Base-by-base conservation (phyloP, 495 filamentous ascomycete genomes). In the Immersiella caudata region DNA sequence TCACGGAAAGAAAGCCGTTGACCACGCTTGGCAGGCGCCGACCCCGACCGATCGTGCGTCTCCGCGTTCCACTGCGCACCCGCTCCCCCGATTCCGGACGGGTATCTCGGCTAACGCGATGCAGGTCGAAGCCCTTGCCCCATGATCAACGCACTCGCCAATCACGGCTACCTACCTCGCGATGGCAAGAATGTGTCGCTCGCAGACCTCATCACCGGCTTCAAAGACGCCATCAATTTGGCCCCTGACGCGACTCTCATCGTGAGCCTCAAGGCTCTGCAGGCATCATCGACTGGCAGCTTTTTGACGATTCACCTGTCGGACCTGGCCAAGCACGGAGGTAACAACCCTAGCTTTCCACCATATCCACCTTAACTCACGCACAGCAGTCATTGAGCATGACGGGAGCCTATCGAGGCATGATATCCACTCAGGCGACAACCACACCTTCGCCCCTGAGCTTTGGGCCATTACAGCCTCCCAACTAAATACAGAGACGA, bases 91-190 rank as follows among this genome's bases (percentile, higher is more conserved):
- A 33, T 33, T 6, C 11, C 36, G 52, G 21, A 21, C 66, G 11
- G 46, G 1, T 2, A 0, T 35, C 60, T 49, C 25, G 5, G 27
- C 46, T 33, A 56, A 3, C n/a, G 12, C 46, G 12, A 58, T 22
- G 6, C 33, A 74, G 72, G 46, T 49, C 68, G 83, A 52, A 73
- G 76, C 66, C 75, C 83, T 58, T 83, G 86, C 63, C 86, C 86
- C 0, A 84, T 82, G 64, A 73, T 88, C 22, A 87, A 88, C 69
- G 77, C 82, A 16, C 76, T 87, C 46, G 85, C 86, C 1, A 88
- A 88, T 75, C 85, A 87, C 71, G 79, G 77, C 60, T 87, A 85
- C 66, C 78, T 89, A 18, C 81, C 84, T 1, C 85, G 78, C 52
- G 79, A 83, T 70, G 86, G 87, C 50, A 71, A 78, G n/a, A 67